These are phyloP conservation scores for Amphirosellinia nigrospora DNA, from an alignment of 495 filamentous ascomycete species.

Conservation along the genomic window DNA sequence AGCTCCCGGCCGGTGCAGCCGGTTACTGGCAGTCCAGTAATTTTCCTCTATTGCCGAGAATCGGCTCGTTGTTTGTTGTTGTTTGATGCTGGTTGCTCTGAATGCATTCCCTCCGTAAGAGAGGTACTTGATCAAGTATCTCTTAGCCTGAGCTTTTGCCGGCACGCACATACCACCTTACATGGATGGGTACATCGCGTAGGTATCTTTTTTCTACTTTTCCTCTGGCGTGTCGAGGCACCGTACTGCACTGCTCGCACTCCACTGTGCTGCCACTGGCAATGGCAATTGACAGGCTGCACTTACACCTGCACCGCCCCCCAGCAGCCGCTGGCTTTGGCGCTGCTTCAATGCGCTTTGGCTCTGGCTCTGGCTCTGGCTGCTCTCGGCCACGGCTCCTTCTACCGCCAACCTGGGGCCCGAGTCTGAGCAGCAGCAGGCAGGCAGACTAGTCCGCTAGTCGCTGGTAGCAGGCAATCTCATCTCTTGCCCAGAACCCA, in stretches of 20 bases:
- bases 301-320: constrained; percentile 5
- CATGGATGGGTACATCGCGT: constrained; percentile 19
- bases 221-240: neutral
- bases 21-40: constrained; percentile 26
- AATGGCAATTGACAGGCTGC: constrained; percentile 4
- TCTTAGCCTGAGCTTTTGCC: constrained; percentile 16
- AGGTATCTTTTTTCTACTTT: constrained; percentile 11
- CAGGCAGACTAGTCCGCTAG: constrained; percentile 14
- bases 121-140: constrained; percentile 20
- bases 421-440: neutral
- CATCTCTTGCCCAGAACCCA: constrained; percentile 22
- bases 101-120: constrained; percentile 14
- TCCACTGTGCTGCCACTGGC: constrained; percentile 14
- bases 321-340: constrained; percentile 20
- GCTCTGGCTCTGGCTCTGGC: neutral
- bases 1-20: constrained; percentile 11
- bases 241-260: neutral
- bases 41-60: neutral
- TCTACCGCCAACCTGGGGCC: neutral
- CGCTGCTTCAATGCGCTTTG: constrained; percentile 12
- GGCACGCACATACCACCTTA: constrained; percentile 20
- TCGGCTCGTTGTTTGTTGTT: constrained; percentile 13
- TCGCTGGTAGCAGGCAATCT: constrained; percentile 26
- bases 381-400: constrained; percentile 8
- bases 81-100: constrained; percentile 7